Evolutionary conservation across 139 green algal species (phyloP).

Genomic region (Picochlorum costavermella): DNA sequence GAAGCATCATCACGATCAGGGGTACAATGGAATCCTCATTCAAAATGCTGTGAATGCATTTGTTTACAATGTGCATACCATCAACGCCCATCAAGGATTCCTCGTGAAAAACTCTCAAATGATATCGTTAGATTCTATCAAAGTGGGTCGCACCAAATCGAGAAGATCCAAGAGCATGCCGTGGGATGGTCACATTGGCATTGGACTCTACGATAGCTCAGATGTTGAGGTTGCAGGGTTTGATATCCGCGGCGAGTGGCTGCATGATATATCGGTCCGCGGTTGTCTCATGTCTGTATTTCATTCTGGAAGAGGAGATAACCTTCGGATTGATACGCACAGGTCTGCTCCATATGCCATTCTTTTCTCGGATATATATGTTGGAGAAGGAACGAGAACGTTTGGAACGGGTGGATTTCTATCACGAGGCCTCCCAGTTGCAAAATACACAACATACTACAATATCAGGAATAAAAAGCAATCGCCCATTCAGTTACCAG

Average conservation of each 20-base stretch:
- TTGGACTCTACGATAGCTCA: constrained; percentile 10
- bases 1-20: neutral
- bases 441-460: constrained; percentile 14
- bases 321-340: constrained; percentile 1
- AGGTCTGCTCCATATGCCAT: constrained; percentile 7
- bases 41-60: constrained; percentile 8
- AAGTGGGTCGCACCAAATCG: neutral
- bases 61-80: constrained; percentile 4
- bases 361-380: constrained; percentile 10
- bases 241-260: constrained; percentile 6
- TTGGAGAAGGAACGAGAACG: neutral
- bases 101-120: neutral
- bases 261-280: constrained; percentile 3
- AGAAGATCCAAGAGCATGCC: neutral
- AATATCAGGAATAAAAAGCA: constrained; percentile 1
- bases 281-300: constrained; percentile 2
- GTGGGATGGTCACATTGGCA: constrained; percentile 9
- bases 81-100: constrained; percentile 4
- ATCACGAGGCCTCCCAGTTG: constrained; percentile 3
- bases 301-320: constrained; percentile 11
- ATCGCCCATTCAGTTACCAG: neutral
- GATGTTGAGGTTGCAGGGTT: constrained; percentile 11
- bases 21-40: constrained; percentile 10
- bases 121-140: neutral
- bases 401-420: constrained; percentile 7